Percentiles rank a stretch among this genome's conserved stretches.
Conservation (phyloP, 371 early-diverging fungal genomes). For the Blakeslea trispora region DNA sequence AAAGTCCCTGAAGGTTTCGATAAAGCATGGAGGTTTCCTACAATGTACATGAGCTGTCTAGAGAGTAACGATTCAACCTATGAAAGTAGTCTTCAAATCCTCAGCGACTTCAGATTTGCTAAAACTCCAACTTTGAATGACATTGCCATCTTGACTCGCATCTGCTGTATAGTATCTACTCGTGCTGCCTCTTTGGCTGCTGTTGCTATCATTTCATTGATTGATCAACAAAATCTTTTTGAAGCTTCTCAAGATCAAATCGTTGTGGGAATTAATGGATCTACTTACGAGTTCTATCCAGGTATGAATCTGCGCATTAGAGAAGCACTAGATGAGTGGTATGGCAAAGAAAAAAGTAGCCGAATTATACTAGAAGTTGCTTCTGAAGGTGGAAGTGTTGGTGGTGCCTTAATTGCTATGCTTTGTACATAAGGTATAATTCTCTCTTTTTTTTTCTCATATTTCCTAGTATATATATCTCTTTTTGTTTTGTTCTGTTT, state of each 20-base stretch:
- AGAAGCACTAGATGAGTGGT: constrained; percentile 37
- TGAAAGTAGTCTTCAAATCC: constrained; percentile 21
- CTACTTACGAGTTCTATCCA: constrained; percentile 49
- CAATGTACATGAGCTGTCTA: constrained; percentile 67
- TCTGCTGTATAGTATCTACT: constrained; percentile 40
- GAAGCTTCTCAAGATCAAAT: constrained; percentile 24
- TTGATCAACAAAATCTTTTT: constrained; percentile 34
- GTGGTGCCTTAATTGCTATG: constrained; percentile 54
- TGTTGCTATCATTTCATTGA: constrained; percentile 40
- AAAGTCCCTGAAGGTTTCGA: constrained; percentile 57
- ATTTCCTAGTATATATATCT: neutral
- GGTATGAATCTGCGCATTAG: constrained; percentile 37
- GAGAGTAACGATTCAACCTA: constrained; percentile 33
- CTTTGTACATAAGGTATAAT: constrained; percentile 28
- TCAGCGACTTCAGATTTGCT: constrained; percentile 23
- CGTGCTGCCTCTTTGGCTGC: constrained; percentile 46
- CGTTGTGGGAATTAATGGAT: constrained; percentile 47
- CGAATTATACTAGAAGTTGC: constrained; percentile 41
- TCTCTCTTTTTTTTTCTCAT: neutral
- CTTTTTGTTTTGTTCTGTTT: neutral
- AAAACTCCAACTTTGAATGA: constrained; percentile 40
- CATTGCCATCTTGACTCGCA: constrained; percentile 33
- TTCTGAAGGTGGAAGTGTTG: constrained; percentile 49
- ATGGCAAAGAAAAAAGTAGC: constrained; percentile 31
- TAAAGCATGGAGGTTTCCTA: constrained; percentile 71